Base-by-base conservation (phyloP, 2,329 filamentous ascomycete genomes). In the Epicoccum sorghinum region DNA sequence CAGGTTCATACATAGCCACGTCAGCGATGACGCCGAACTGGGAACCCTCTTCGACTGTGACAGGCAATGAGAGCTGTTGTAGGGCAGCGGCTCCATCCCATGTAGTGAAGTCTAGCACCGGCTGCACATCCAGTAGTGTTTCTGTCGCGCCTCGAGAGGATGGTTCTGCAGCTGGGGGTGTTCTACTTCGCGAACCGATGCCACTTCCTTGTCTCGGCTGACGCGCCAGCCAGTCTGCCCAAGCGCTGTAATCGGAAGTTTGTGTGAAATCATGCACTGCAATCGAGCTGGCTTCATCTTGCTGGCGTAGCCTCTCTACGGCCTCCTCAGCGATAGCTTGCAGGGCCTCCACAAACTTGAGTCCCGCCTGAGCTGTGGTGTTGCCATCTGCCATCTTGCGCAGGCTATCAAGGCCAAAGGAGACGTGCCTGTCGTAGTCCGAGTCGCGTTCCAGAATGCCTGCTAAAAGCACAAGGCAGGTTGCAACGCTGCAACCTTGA, bases 371-470 rank as follows among this genome's bases (percentile, higher is more conserved):
- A 2, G 47, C 47, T 13, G 47, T 51, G 7, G 39, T 18, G 23
- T 51, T 51, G 5, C 47, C 47, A 32, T 51, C 40, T 2, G 47
- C 47, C 47, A 51, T 51, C 32, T 51, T 51, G 2, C 35, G 47
- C 4, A 51, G 33, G 13, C 40, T 44, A 7, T 51, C 47, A 4
- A 52, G 37, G 7, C 42, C 42, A 8, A 52, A 52, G 13, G 14
- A 40, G 13, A 52, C 29, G 24, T 52, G 48, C 18, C 49, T 47
- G 1, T 46, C 42, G n/a, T 41, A 52, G 14, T 52, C 49, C 2
- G 43, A 42, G 43, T 47, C 43, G 14, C 42, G 42, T 33, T 42
- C 49, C 12, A 47, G 7, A 23, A 52, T 47, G 4, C 49, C 32
- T 1, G 37, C 42, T 9, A 52, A 30, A 7, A 52, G 25, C 13